Evolutionary conservation across 1,139 yeast species (phyloP).

Genomic region (Candida dubliniensis): DNA sequence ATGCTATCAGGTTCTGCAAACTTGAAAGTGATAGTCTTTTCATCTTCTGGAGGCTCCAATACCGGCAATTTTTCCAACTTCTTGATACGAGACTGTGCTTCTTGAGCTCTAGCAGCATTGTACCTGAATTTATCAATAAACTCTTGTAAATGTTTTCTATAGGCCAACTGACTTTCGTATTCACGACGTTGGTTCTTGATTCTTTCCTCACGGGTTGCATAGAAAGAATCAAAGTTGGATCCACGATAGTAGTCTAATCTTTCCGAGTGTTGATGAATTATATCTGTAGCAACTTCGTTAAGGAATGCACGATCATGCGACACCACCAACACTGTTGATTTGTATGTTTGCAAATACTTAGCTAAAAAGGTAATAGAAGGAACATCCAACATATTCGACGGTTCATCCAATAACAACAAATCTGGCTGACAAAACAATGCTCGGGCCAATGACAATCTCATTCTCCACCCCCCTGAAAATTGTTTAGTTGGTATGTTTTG

Average conservation of each 20-base stretch:
- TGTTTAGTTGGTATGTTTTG: conserved; percentile 82
- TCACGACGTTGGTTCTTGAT: conserved; percentile 90
- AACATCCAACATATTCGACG: conserved; percentile 99
- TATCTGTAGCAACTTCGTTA: conserved; percentile 97
- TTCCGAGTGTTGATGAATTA: conserved; percentile 95
- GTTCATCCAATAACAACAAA: conserved; percentile 89
- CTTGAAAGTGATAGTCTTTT: conserved; percentile 76
- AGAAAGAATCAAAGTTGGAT: conserved; percentile 88
- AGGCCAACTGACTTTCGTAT: conserved; percentile 96
- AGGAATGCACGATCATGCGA: conserved; percentile 97
- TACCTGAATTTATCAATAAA: conserved; percentile 95
- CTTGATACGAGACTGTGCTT: conserved; percentile 96
- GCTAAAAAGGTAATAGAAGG: conserved; percentile 95
- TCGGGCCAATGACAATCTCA: conserved; percentile 97
- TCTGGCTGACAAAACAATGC: conserved; percentile 98
- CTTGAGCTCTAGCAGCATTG: conserved; percentile 95
- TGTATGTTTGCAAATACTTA: conserved; percentile 82
- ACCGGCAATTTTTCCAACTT: conserved; percentile 91
- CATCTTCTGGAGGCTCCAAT: conserved; percentile 94
- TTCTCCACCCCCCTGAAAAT: conserved; percentile 99
- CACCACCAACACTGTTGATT: conserved; percentile 90
- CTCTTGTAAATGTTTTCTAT: conserved; percentile 86
- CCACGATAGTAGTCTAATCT: conserved; percentile 95
- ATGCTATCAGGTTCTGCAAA: conserved; percentile 94
- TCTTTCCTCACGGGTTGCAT: conserved; percentile 92